Evolutionary conservation across 1,139 yeast species (phyloP).

Genomic region (Scheffersomyces cryptocercus): DNA sequence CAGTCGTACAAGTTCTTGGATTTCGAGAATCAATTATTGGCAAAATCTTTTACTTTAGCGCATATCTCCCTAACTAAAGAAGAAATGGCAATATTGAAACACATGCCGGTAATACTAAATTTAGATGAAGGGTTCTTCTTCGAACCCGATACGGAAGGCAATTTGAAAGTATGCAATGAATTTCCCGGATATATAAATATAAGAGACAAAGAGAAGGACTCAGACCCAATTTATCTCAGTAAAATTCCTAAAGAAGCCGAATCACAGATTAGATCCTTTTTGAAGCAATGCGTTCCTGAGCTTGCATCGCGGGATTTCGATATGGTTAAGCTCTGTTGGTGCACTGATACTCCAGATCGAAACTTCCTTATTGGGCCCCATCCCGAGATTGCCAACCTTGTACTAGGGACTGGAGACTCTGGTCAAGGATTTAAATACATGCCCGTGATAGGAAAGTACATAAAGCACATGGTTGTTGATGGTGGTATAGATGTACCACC

Average conservation of each 20-base stretch:
- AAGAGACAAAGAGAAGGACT: conserved; percentile 22
- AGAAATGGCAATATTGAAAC: conserved; percentile 30
- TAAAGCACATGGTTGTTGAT: conserved; percentile 18
- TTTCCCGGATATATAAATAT: conserved; percentile 36
- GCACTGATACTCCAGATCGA: conserved; percentile 44
- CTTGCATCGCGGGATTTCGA: conserved; percentile 32
- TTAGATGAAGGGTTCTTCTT: conserved; percentile 51
- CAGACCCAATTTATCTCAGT: conserved; percentile 31
- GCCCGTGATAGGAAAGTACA: conserved; percentile 44
- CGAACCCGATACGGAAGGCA: conserved; percentile 29
- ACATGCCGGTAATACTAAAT: conserved; percentile 43
- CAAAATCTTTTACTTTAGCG: conserved; percentile 42
- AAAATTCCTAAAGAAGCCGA: conserved; percentile 24
- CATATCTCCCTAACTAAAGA: conserved; percentile 35
- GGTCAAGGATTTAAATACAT: conserved; percentile 46
- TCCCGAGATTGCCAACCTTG: conserved; percentile 29
- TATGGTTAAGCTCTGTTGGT: conserved; percentile 47
- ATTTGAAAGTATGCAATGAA: conserved; percentile 25
- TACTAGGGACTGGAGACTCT: conserved; percentile 46
- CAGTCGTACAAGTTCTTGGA: conserved; percentile 32
- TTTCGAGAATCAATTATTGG: conserved; percentile 29
- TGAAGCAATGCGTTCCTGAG: conserved; percentile 35
- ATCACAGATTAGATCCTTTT: conserved; percentile 20
- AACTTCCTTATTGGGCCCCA: conserved; percentile 44
- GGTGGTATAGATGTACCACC: conserved; percentile 11